Evolutionary conservation across 148 eudicot species (phyloP).

Genomic region (Heliamphora exappendiculata): DNA sequence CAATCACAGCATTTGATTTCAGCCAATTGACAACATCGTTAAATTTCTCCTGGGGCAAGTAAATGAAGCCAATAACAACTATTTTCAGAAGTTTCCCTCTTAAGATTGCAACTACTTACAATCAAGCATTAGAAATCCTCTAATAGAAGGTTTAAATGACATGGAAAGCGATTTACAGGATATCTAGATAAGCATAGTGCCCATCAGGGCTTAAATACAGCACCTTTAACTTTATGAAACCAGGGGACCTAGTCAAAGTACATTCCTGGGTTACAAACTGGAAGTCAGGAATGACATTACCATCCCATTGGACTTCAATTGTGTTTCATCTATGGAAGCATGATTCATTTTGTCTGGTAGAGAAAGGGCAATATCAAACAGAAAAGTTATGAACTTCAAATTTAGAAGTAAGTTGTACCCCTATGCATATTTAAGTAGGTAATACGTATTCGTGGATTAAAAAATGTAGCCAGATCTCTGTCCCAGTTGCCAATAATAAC

Average conservation of each 20-base stretch:
- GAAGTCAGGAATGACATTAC: not conserved
- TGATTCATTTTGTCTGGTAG: not conserved
- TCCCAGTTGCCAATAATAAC: not conserved
- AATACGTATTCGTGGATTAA: not conserved
- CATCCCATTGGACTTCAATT: not conserved
- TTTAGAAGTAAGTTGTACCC: not conserved
- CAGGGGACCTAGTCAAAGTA: not conserved
- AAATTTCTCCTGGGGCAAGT: constrained; percentile 55
- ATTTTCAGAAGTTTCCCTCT: not conserved
- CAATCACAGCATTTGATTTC: constrained; percentile 48
- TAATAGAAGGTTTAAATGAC: not conserved
- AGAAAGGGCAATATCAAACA: not conserved
- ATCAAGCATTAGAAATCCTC: not conserved
- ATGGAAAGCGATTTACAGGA: not conserved
- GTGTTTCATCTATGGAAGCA: not conserved
- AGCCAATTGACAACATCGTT: constrained; percentile 86
- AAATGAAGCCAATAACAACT: not conserved
- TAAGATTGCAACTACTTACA: not conserved
- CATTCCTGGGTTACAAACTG: not conserved
- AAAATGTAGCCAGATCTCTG: not conserved
- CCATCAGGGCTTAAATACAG: not conserved
- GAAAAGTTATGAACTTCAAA: not conserved
- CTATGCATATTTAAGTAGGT: not conserved
- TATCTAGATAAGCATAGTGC: not conserved
- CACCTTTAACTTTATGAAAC: not conserved